Conservation (phyloP, 305 asterid species). For the Fraxinus sp. region DNA sequence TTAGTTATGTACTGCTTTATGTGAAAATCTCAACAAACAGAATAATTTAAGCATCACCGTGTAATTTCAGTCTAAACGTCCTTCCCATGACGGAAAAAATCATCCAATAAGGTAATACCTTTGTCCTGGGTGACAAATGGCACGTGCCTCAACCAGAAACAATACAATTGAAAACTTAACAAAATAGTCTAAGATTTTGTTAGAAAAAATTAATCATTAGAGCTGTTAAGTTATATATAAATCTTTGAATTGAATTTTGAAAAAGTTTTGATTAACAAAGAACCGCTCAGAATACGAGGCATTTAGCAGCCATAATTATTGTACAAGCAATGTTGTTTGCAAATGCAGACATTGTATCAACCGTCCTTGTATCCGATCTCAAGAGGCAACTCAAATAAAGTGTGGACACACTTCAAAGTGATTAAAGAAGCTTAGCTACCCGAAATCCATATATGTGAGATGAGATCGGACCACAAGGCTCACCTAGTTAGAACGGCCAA, state of each 20-base stretch:
- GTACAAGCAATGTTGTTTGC: slow-evolving; percentile 14
- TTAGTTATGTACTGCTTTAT: neutral
- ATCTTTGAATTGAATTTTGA: neutral
- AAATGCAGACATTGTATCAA: slow-evolving; percentile 12
- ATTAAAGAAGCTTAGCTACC: neutral
- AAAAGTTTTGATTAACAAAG: neutral
- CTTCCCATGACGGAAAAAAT: slow-evolving; percentile 13
- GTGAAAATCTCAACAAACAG: neutral
- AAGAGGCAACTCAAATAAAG: neutral
- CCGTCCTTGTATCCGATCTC: neutral
- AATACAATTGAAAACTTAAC: slow-evolving; percentile 1
- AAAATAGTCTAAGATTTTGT: neutral
- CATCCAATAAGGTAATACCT: neutral
- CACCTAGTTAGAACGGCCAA: neutral
- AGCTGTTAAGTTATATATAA: neutral
- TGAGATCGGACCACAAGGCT: neutral
- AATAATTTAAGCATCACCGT: neutral
- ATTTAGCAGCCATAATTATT: neutral
- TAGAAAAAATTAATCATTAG: slow-evolving; percentile 2
- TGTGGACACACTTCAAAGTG: neutral
- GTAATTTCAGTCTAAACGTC: neutral
- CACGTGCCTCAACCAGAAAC: slow-evolving; percentile 5
- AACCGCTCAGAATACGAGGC: slow-evolving; percentile 12
- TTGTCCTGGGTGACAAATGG: neutral
- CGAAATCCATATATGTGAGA: neutral